A percentile compares a stretch with the other conserved stretches of the same genome.
Evolutionary conservation across 306 rosid genomes (phyloP).

Genomic region (Cucurbita maxima): DNA sequence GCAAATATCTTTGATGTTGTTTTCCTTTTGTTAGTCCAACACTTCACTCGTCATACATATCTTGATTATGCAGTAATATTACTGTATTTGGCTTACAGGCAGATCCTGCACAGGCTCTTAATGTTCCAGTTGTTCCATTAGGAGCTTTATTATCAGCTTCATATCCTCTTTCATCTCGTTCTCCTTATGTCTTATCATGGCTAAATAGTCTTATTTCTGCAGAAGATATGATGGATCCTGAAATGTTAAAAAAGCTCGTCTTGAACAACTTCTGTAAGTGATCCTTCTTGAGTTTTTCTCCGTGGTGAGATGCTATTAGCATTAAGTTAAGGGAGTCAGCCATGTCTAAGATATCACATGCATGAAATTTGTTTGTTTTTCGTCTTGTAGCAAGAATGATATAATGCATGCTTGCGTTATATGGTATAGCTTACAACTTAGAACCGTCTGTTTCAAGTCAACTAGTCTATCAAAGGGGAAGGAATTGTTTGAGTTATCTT

Average conservation of each 20-base stretch:
- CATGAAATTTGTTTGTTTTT: not conserved
- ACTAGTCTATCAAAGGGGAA: not conserved
- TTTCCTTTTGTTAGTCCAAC: not conserved
- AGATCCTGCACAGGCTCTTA: conserved; percentile 95
- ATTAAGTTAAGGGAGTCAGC: not conserved
- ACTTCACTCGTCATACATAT: not conserved
- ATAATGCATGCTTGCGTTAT: not conserved
- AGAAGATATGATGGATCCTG: conserved; percentile 94
- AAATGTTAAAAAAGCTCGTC: conserved; percentile 63
- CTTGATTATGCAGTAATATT: conserved; percentile 18
- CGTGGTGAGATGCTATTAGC: not conserved
- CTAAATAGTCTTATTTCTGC: conserved; percentile 76
- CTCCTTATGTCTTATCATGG: conserved; percentile 79
- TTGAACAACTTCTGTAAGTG: conserved; percentile 88
- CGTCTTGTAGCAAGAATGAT: not conserved
- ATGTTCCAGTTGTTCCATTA: conserved; percentile 84
- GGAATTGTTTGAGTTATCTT: not conserved
- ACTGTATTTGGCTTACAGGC: conserved; percentile 51
- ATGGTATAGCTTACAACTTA: not conserved
- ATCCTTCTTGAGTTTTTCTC: not conserved
- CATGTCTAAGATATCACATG: not conserved
- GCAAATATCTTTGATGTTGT: not conserved
- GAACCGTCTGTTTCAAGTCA: not conserved
- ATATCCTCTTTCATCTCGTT: conserved; percentile 65
- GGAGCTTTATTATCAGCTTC: conserved; percentile 80